Conservation (phyloP, 2,329 filamentous ascomycete genomes). For the Diaporthe velutina region DNA sequence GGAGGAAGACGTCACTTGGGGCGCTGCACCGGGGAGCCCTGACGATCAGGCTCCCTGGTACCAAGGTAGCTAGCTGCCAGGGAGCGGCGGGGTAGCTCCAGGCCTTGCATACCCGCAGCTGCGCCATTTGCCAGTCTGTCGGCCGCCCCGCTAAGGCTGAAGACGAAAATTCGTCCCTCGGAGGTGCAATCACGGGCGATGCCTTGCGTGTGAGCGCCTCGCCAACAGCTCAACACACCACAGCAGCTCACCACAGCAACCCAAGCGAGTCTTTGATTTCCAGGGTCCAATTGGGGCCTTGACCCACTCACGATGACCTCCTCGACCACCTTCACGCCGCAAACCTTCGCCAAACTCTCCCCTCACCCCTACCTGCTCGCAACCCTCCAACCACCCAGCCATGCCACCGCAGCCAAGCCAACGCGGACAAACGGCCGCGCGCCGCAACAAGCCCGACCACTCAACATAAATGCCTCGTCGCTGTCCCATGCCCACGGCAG, state of each 20-base stretch:
- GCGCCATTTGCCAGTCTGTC: constrained; percentile 30
- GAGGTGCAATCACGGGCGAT: not conserved
- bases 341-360: constrained; percentile 89
- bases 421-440: constrained; percentile 85
- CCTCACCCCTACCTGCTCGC: constrained; percentile 91
- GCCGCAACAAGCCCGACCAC: constrained; percentile 76
- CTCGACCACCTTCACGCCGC: constrained; percentile 63
- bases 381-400: constrained; percentile 75
- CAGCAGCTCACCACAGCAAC: not conserved
- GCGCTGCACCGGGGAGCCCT: constrained; percentile 28
- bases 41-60: constrained; percentile 2
- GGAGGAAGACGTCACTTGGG: constrained; percentile 32
- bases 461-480: constrained; percentile 85
- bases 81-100: constrained; percentile 37
- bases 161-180: constrained; percentile 30
- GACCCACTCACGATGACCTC: constrained; percentile 48
- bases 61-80: not conserved
- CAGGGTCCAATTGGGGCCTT: not conserved
- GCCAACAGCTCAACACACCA: not conserved
- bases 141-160: constrained; percentile 37
- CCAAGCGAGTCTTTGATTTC: not conserved
- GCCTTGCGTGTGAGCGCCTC: constrained; percentile 14
- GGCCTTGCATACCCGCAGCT: constrained; percentile 37
- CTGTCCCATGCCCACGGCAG: constrained; percentile 92
- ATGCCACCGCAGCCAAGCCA: constrained; percentile 52